Evolutionary conservation across 768 basidiomycete genomes (phyloP).

Genomic region (Hericium erinaceus): DNA sequence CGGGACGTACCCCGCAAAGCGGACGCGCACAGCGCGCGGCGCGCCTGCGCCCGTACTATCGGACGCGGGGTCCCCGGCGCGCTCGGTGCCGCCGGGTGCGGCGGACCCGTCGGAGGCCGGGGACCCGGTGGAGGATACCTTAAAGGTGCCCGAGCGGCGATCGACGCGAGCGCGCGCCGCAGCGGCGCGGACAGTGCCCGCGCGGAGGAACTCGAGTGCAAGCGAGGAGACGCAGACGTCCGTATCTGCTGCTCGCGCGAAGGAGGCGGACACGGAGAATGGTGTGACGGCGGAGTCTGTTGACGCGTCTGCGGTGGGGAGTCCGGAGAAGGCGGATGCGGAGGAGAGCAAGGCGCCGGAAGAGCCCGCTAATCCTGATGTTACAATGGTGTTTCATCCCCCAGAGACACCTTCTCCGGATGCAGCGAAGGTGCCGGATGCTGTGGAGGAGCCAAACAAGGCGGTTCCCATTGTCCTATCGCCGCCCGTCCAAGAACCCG

Average conservation of each 20-base stretch:
- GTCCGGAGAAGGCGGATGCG: slow-evolving; percentile 1
- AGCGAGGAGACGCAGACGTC: slow-evolving; percentile 15
- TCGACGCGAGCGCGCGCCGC: slow-evolving; percentile 15
- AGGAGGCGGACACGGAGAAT: slow-evolving; percentile 4
- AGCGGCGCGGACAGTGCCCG: slow-evolving; percentile 3
- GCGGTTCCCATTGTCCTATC: background rate
- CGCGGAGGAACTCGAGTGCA: slow-evolving; percentile 13
- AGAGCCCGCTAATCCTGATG: background rate
- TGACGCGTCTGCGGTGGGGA: slow-evolving; percentile 1
- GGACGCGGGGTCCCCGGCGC: slow-evolving; percentile 8
- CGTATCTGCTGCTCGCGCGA: slow-evolving; percentile 12
- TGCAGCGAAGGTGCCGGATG: too few species aligned
- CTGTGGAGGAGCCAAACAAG: too few species aligned
- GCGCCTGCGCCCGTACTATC: slow-evolving; percentile 2
- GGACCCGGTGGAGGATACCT: slow-evolving; percentile 8
- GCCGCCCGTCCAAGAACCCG: background rate
- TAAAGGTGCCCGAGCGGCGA: slow-evolving; percentile 10
- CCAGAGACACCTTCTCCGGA: too few species aligned
- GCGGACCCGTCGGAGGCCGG: slow-evolving; percentile 7
- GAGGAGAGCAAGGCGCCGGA: background rate
- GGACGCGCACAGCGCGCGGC: slow-evolving; percentile 11
- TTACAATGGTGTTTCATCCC: too few species aligned
- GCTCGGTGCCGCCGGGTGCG: slow-evolving; percentile 4
- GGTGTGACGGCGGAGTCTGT: background rate
- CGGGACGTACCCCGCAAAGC: slow-evolving; percentile 15